Evolutionary conservation across 2,329 filamentous ascomycete species (phyloP).

Genomic region (Stemphylium lycopersici): DNA sequence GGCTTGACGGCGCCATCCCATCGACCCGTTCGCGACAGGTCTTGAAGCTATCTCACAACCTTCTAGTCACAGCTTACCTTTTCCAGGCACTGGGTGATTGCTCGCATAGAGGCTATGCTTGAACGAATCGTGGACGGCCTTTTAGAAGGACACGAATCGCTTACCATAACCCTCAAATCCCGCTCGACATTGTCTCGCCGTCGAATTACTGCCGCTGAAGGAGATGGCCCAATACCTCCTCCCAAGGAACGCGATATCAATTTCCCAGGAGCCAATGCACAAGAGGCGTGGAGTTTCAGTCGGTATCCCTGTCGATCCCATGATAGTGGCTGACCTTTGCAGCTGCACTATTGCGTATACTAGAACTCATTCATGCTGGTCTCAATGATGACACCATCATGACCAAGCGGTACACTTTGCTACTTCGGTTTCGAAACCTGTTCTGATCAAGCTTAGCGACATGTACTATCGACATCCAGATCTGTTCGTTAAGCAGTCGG

Average conservation of each 20-base stretch:
- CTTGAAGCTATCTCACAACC: background rate
- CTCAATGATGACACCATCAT: constrained; percentile 56
- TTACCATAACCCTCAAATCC: constrained; percentile 58
- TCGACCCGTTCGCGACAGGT: constrained; percentile 22
- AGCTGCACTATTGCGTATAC: constrained; percentile 63
- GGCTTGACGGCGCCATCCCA: background rate
- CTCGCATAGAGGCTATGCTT: constrained; percentile 63
- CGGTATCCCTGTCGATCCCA: constrained; percentile 11
- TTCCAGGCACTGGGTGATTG: constrained; percentile 50
- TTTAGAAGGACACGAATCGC: constrained; percentile 53
- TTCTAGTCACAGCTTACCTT: constrained; percentile 7
- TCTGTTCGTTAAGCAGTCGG: constrained; percentile 71
- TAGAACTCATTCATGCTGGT: constrained; percentile 62
- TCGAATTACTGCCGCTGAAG: constrained; percentile 10
- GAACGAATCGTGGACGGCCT: constrained; percentile 59
- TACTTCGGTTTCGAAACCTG: background rate
- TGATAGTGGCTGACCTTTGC: constrained; percentile 12
- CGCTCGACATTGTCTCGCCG: constrained; percentile 31
- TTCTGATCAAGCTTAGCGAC: constrained; percentile 60
- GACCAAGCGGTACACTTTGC: constrained; percentile 59
- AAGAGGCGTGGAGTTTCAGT: constrained; percentile 67
- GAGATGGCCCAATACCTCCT: constrained; percentile 11
- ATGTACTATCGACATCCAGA: constrained; percentile 79
- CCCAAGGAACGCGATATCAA: constrained; percentile 40
- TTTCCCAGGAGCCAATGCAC: constrained; percentile 61